These are phyloP conservation scores for Moesziomyces sp. DNA, from an alignment of 1,284 basidiomycete genomes.

Conservation along the genomic window DNA sequence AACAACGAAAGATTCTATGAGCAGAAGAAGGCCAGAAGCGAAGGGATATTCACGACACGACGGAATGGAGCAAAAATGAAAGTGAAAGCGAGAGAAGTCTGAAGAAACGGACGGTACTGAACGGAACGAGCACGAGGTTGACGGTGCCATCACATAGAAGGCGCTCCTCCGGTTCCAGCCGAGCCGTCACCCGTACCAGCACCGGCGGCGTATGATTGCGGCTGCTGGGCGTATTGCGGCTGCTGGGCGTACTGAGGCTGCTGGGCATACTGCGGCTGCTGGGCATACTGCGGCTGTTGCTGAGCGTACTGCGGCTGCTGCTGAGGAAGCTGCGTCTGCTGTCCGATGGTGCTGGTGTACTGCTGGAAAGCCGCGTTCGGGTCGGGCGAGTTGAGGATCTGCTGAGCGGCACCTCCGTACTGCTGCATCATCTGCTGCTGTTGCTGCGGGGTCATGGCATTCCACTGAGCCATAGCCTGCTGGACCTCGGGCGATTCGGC, in stretches of 20 bases:
- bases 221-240: not conserved
- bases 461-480: constrained; percentile 31
- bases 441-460: constrained; percentile 24
- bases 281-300: not conserved
- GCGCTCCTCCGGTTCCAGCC: not conserved
- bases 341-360: constrained; percentile 4
- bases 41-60: not conserved
- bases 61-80: not conserved
- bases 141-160: not conserved
- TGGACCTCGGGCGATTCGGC: constrained; percentile 24
- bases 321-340: not conserved
- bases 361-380: constrained; percentile 28
- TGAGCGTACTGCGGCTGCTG: constrained; percentile 1
- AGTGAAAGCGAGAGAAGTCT: not conserved
- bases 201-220: too few species aligned
- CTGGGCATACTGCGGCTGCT: constrained; percentile 2
- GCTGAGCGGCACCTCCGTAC: constrained; percentile 18
- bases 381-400: constrained; percentile 31
- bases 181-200: too few species aligned
- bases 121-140: too few species aligned
- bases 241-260: not conserved
- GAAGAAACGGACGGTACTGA: not conserved
- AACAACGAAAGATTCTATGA: not conserved
- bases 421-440: constrained; percentile 34
- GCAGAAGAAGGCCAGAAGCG: not conserved